Conservation (phyloP, 2,329 filamentous ascomycete genomes). For the Neurospora sp. region DNA sequence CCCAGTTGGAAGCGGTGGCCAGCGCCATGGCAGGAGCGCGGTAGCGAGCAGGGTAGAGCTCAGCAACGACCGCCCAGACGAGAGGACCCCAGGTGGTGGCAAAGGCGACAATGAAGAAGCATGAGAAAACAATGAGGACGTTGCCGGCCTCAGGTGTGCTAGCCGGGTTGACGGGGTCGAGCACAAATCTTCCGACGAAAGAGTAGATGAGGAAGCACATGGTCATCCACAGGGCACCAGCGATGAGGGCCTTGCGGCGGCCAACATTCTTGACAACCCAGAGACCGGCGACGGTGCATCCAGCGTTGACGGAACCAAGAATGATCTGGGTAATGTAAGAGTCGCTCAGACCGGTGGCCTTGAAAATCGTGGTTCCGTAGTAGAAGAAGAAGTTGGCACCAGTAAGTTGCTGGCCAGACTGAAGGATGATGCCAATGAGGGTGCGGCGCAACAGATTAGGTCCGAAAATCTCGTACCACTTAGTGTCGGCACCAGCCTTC, state of each 20-base stretch:
- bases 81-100: constrained; percentile 61
- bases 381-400: constrained; percentile 45
- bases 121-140: constrained; percentile 64
- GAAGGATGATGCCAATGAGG: constrained; percentile 50
- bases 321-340: constrained; percentile 61
- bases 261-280: constrained; percentile 60
- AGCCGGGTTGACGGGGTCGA: constrained; percentile 30
- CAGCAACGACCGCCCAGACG: constrained; percentile 57
- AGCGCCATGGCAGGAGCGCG: constrained; percentile 51
- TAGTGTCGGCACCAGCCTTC: constrained; percentile 30
- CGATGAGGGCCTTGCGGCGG: constrained; percentile 56
- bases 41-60: constrained; percentile 56
- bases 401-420: constrained; percentile 58
- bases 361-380: constrained; percentile 58
- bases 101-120: constrained; percentile 65
- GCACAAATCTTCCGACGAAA: constrained; percentile 36
- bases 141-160: constrained; percentile 49
- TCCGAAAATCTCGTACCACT: constrained; percentile 48
- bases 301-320: constrained; percentile 57
- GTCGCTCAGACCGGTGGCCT: constrained; percentile 54
- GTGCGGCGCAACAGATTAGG: constrained; percentile 53
- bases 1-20: constrained; percentile 53
- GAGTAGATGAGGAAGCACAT: constrained; percentile 57
- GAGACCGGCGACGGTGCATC: constrained; percentile 55
- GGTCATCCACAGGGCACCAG: constrained; percentile 61